Conservation (phyloP, 192 early-diverging fungal genomes). For the Linnemannia exigua region DNA sequence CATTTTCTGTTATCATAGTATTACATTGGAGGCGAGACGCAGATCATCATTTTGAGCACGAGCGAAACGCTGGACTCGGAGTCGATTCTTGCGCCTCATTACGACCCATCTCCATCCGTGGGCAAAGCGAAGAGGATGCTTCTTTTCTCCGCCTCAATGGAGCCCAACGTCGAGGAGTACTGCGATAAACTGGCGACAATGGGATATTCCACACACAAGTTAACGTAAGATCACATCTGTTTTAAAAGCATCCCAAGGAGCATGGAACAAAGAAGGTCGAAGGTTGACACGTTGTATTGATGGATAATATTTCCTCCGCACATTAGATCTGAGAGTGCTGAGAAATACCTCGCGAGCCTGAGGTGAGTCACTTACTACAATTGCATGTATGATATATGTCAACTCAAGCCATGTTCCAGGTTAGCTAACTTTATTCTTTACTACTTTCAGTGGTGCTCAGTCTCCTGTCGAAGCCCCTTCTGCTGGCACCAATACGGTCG, state of each 20-base stretch:
- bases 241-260: not conserved
- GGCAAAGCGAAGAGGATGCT: constrained; percentile 10
- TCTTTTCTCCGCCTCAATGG: not conserved
- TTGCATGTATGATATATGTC: too few species aligned
- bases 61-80: not conserved
- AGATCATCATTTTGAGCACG: constrained; percentile 16
- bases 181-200: constrained; percentile 11
- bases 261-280: not conserved
- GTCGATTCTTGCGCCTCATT: constrained; percentile 16
- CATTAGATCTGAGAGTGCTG: constrained; percentile 14
- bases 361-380: not conserved
- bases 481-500: too few species aligned
- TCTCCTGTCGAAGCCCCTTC: not conserved
- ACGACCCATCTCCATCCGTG: constrained; percentile 21
- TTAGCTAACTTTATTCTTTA: not conserved
- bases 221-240: not conserved
- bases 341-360: not conserved
- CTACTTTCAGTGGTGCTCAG: not conserved
- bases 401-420: not conserved
- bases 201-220: not conserved
- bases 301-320: not conserved
- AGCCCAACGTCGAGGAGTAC: constrained; percentile 1
- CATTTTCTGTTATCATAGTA: not conserved
- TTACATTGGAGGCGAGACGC: not conserved
- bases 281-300: not conserved